Evolutionary conservation across 495 filamentous ascomycete species (phyloP), one percentile per base, ranked within the genome.

Genomic region (Diplogelasinospora grovesii): DNA sequence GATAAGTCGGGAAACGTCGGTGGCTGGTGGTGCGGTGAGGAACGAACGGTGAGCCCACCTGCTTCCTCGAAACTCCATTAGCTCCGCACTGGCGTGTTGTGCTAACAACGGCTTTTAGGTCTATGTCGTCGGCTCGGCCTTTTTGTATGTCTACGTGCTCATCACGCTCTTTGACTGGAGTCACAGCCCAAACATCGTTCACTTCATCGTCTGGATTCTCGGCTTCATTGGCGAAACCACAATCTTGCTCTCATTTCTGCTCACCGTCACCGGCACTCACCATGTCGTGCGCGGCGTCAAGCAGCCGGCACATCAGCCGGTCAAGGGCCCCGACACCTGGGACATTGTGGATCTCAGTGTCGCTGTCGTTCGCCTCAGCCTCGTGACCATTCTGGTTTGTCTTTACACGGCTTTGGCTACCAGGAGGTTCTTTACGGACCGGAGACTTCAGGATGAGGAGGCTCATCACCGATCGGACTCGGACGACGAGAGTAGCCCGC

Each of bases 1-100:
- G 69, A 78, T 7, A 18, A 16, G 19, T 16, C 22, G 10, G 49
- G 30, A 0, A 5, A 14, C 8, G 38, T 25, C 4, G 28, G 26
- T 16, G 37, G 14, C 27, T 96, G 89, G 89, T 96, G 89, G 92
- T 92, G 86, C 56, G 86, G 86, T 20, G 78, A 95, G 63, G 70
- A 84, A 21, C 75, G 79, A 40, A 83, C 83, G 58, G 90, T 97
- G 79, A 65, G 85, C 35, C 28, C 15, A 21, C 29, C 21, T 21
- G 23, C 30, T 9, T 8, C n/a, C n/a, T n/a, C n/a, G n/a, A n/a
- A n/a, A n/a, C n/a, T n/a, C n/a, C n/a, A n/a, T n/a, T n/a, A n/a
- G n/a, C n/a, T 19, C 22, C 14, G 19, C 36, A 45, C 28, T 40
- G 25, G 24, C 26, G 22, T 18, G 36, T n/a, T n/a, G n/a, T 37